Conservation (phyloP, 306 rosid genomes). For the Trichosanthes cucumerina region DNA sequence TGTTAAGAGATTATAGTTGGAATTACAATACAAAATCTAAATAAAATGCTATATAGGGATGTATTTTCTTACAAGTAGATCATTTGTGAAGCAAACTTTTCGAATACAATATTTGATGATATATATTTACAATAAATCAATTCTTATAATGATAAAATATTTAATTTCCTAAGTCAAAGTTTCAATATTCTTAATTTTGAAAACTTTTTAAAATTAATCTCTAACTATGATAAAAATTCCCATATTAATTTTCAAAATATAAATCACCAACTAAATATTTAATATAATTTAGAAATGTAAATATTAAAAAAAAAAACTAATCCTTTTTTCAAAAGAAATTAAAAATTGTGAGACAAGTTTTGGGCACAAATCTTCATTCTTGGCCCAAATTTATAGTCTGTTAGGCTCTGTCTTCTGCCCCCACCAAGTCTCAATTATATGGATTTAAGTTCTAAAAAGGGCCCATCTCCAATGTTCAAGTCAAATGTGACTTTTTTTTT, state of each 20-base stretch:
- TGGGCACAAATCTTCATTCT: background rate
- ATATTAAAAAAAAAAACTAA: background rate
- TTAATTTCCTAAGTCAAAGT: too few relatives aligned
- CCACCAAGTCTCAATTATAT: background rate
- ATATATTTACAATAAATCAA: too few relatives aligned
- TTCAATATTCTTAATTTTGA: background rate
- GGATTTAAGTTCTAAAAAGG: background rate
- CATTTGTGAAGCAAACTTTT: too few relatives aligned
- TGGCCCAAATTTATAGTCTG: background rate
- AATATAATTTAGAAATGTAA: background rate
- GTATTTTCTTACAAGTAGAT: too few relatives aligned
- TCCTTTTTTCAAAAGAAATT: background rate
- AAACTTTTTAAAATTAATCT: too few relatives aligned
- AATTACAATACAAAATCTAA: too few relatives aligned
- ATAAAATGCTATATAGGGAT: too few relatives aligned
- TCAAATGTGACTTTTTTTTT: background rate
- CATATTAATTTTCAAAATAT: background rate
- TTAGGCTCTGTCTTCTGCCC: background rate
- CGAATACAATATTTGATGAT: too few relatives aligned
- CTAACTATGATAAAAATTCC: background rate
- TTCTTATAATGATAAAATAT: too few relatives aligned
- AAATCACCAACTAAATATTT: background rate
- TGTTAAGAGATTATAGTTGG: too few relatives aligned
- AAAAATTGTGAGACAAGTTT: background rate
- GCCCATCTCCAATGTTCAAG: background rate